Evolutionary conservation across 345 rosid species (phyloP), one percentile per base, ranked within the genome.

Genomic region (Trapa bicornis): DNA sequence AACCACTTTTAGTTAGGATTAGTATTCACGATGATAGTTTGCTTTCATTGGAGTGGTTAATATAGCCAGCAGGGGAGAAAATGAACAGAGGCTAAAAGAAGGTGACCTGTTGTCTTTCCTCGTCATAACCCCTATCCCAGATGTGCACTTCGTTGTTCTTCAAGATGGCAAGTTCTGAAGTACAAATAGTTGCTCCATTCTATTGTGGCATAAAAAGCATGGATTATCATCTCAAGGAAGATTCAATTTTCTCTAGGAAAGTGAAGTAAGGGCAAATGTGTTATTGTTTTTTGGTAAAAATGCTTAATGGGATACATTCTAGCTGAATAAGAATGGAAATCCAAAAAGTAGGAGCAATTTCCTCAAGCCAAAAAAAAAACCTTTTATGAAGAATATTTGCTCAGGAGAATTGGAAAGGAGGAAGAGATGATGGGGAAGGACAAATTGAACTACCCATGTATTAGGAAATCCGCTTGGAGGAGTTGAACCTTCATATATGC

Each of bases 81-180:
- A 5, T 5, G 43, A 39, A 63, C 32, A 32, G 11, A 42, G 6
- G 36, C 47, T 48, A 22, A 15, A 16, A 1, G 66, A 73, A 36
- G 75, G 68, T 37, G 16, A 91, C 99, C 90, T 91, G 96, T 71
- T 85, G 89, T 52, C 80, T 85, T 67, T 81, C 77, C 4, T 82
- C 88, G 29, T 88, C 96, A 9, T 82, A 93, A 38, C 97, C 97
- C 47, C 91, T 82, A 71, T 94, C 99, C 99, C 95, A 87, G 58
- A 84, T 80, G 65, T 91, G 96, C 67, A 87, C 76, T 81, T 94
- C 99, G 65, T 79, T 87, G 77, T 89, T 94, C 84, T 89, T 87
- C 72, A 88, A 43, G 65, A 94, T 69, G 4, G 89, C 74, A 56
- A 94, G 97, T 75, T 89, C 96, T 16, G 95, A 91, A 64, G 95